Evolutionary conservation across 768 basidiomycete species (phyloP), one percentile per base, ranked within the genome.

Genomic region (Trametes coccinea): DNA sequence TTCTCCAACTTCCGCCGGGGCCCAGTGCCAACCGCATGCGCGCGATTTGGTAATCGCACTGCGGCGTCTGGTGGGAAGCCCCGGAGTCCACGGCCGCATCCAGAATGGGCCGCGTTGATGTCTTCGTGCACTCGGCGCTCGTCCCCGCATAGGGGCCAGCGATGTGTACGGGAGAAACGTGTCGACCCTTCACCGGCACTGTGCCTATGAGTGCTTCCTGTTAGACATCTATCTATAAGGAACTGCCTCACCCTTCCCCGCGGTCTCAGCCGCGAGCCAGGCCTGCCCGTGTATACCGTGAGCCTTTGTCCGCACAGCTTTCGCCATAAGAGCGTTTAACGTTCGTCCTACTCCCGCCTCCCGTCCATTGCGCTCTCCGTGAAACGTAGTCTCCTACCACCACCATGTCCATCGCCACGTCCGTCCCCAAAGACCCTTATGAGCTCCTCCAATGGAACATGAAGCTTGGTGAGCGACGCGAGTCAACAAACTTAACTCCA

Each of bases 361-460:
- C 41, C 10, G 4, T 14, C 13, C n/a, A 22, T 22, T 22, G 22
- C 22, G 22, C 13, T 43, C 13, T 16, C 14, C 41, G n/a, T 9
- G 10, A 5, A n/a, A 43, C 41, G 41, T 16, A 43, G 9, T n/a
- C 41, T 14, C 41, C 14, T 43, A 43, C 41, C 14, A 13, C 41
- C 41, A 43, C 10, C 41, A 43, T 43, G 41, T 37, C 34, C 43
- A 44, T 44, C 14, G 43, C 43, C 43, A n/a, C 45, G 9, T 22
- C 27, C 16, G 49, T 61, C 16, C 49, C 61, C 7, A 43, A 31
- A 13, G 34, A 52, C 29, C 43, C 55, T 2, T 63, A 60, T 39
- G 64, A 64, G 52, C 56, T 66, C 14, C 50, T 67, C 0, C 68
- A 67, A 29, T 70, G 58, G 47, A 67, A 68, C 45, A 70, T 68